phyloP scores from a whole-genome alignment of 164 flowering plant genomes.

The Vitis amurensis region DNA sequence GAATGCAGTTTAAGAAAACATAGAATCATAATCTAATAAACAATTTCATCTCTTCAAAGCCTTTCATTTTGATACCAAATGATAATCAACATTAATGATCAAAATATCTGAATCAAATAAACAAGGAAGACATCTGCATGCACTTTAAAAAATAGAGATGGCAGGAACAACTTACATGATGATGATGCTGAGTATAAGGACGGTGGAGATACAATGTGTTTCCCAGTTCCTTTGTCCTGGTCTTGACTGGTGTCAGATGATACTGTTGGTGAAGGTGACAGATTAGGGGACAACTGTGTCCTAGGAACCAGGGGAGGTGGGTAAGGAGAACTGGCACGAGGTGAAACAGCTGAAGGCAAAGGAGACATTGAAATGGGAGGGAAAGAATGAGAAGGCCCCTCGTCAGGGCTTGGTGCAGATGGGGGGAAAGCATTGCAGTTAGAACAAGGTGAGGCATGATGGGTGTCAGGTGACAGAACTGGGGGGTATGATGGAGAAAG shows the following conservation, averaged over 20 bases:
- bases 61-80: background rate
- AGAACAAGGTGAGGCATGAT: constrained; percentile 22
- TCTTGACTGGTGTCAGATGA: constrained; percentile 30
- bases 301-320: constrained; percentile 20
- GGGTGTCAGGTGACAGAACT: constrained; percentile 24
- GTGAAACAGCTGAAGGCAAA: constrained; percentile 18
- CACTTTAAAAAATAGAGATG: background rate
- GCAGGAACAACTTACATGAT: constrained; percentile 45
- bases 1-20: background rate
- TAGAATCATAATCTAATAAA: background rate
- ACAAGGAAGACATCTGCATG: background rate
- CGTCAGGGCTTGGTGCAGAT: constrained; percentile 21
- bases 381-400: constrained; percentile 13
- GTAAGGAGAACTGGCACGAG: constrained; percentile 14
- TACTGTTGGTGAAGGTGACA: constrained; percentile 35
- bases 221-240: constrained; percentile 12
- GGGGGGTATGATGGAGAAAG: constrained; percentile 31
- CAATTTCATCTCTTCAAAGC: background rate
- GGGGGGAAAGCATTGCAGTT: constrained; percentile 9
- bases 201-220: constrained; percentile 27
- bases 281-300: constrained; percentile 21
- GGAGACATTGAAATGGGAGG: constrained; percentile 24
- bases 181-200: constrained; percentile 22
- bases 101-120: background rate
- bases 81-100: background rate